phyloP scores from a whole-genome alignment of 352 stramenopile genomes.

The Plasmopara halstedii region DNA sequence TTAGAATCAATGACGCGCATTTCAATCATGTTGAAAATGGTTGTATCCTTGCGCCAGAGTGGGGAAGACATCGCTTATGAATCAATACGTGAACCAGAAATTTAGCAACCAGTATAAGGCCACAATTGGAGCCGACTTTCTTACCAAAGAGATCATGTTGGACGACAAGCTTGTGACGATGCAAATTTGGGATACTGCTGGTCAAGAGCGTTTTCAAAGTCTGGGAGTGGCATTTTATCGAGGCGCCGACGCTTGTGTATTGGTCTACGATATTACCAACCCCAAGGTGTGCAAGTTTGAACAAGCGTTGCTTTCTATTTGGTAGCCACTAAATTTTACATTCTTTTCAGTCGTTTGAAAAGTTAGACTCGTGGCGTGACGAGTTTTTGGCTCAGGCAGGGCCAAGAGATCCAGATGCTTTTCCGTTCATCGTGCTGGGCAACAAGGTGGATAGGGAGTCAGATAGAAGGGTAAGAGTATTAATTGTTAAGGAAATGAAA shows the following conservation, averaged over 20 bases:
- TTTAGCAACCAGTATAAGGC: constrained; percentile 99
- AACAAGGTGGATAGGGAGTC: constrained; percentile 98
- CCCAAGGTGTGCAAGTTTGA: constrained; percentile 44
- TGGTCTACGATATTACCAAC: constrained; percentile 99
- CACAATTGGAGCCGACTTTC: constrained; percentile 98
- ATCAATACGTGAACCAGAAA: constrained; percentile 98
- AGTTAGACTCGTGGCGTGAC: constrained; percentile 95
- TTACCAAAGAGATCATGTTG: constrained; percentile 95
- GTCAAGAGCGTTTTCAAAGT: constrained; percentile 98
- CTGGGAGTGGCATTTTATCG: constrained; percentile 98
- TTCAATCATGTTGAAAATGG: background rate
- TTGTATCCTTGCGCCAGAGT: constrained; percentile 62
- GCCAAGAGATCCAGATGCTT: constrained; percentile 86
- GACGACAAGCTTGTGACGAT: constrained; percentile 95
- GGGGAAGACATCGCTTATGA: constrained; percentile 99
- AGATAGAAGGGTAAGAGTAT: constrained; percentile 48
- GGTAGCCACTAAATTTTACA: no score
- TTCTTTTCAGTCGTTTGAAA: constrained; percentile 93
- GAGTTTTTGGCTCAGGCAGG: constrained; percentile 95
- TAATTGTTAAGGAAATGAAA: background rate
- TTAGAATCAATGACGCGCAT: background rate
- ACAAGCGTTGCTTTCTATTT: background rate
- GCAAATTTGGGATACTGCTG: constrained; percentile 99
- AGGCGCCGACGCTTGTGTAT: constrained; percentile 95
- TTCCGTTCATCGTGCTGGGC: constrained; percentile 97